Base-by-base conservation (phyloP, 1,284 basidiomycete species). In the Boletus coffeatus region DNA sequence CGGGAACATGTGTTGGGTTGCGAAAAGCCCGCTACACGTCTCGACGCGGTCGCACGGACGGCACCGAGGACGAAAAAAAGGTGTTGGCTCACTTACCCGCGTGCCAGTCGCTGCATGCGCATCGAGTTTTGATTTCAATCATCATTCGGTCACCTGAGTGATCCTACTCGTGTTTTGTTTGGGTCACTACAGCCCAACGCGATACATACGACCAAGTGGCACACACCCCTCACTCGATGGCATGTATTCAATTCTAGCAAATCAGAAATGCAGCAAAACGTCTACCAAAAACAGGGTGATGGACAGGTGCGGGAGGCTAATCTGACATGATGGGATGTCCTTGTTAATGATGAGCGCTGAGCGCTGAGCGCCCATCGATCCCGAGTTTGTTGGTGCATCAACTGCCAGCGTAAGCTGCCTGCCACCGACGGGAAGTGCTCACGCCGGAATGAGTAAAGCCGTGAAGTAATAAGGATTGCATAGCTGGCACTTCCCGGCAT, bases 391-490 rank as follows among this genome's bases (percentile, higher is more conserved):
- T 73, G 65, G 55, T 65, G 52, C 64, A 74, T 69, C 69, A 70
- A 61, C 61, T 70, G 70, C 70, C 64, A 70, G 57, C 57, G 52
- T 59, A 61, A 61, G 56, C 53, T 53, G 60, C 25, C 67, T 71
- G 64, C 60, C 70, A 63, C 61, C 36, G 64, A 67, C 56, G 63
- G 53, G 61, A 59, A 58, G 59, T 62, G 60, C 18, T 67, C 8
- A 52, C 21, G 57, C 62, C 63, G 48, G 61, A 61, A 63, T 43
- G 62, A 68, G 65, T 63, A 58, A 62, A 39, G 57, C 58, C 55
- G 41, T 69, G 61, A 65, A 70, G 72, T 71, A 70, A 73, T 68
- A 61, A 61, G 56, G 56, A 58, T 60, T 65, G 62, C 64, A 59
- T 57, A 50, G 57, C 64, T 70, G 57, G 65, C 60, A 60, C 25